Base-by-base conservation (phyloP, 2,329 filamentous ascomycete genomes). In the Didymella keratinophila region DNA sequence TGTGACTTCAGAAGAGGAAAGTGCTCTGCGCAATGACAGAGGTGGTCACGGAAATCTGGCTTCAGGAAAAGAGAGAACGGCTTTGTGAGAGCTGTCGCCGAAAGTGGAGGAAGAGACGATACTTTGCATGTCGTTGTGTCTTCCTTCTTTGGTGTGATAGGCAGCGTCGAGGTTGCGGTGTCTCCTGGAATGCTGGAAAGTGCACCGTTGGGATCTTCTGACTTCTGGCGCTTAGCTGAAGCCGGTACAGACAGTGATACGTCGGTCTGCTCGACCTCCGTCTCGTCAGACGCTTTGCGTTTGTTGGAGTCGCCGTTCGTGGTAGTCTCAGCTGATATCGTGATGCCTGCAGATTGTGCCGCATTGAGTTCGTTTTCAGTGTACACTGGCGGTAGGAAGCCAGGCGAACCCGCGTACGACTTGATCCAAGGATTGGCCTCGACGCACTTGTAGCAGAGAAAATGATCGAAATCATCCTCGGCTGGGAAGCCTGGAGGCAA, bases 361-460 rank as follows among this genome's bases (percentile, higher is more conserved):
- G 52, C 34, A 16, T 71, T 70, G 21, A 71, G 48, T 3, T 59
- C 56, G n/a, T 66, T 67, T 30, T 79, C 67, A 60, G 78, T 76
- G 65, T 87, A 89, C 0, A 97, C 85, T 0, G 93, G 85, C 0
- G 86, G 82, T 0, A 98, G 81, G 70, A 99, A 98, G 0, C 93
- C 93, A 0, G 86, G 73, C 0, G 90, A 86, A 2, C 90, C 89
- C 6, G 91, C 93, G 73, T 98, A 98, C 63, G 83, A 83, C 79
- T 94, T 96, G 75, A 98, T 89, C 95, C 95, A 99, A 0, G 93
- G 91, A 67, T 93, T 87, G 1, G 92, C 87, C 39, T 93, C 88
- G 14, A 96, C 85, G 68, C 95, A 99, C 73, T 96, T 96, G 81
- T 95, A 97, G 81, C 95, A 99, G 36, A 99, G 84, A 70, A 98